Base-by-base conservation (phyloP, 257 asterid genomes). In the Ophiorrhiza pumila region DNA sequence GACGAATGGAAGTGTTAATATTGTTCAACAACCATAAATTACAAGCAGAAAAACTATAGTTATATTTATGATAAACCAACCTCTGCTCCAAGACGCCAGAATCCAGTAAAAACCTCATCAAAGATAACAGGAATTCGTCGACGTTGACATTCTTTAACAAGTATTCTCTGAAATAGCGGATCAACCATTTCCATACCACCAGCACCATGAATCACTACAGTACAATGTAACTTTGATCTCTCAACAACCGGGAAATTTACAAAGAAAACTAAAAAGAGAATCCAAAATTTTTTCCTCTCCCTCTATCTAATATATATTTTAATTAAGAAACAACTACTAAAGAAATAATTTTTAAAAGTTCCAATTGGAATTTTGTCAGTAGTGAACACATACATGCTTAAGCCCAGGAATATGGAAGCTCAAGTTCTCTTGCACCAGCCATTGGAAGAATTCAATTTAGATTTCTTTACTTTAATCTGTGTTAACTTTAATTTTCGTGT, bases 51-150 rank as follows among this genome's bases (percentile, higher is more conserved):
- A 37, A 68, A 57, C 35, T 49, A 62, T 20, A 71, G 32, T 35
- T 42, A 62, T 55, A 45, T 31, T 34, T 9, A 45, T 23, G 63
- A 29, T 20, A 63, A 58, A 77, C 92, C 58, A 79, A 94, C 99
- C 97, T 92, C 97, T 69, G 85, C 82, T 69, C 97, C 98, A 39
- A 95, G 97, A 67, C 96, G 99, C 99, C 99, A 92, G 78, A 95
- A 95, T 77, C 99, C 99, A 68, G 98, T 95, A 81, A 95, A 92
- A 63, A 95, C 97, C 81, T 95, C 99, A 68, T 95, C 98, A 70
- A 91, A 95, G 60, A 95, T 91, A 80, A 92, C 96, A 9, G 99
- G 98, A 78, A 95, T 85, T 75, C 84, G 92, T 58, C 78, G 86
- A 61, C 56, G 55, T 81, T 78, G 87, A 83, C 99, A 95, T 85